phyloP scores from a whole-genome alignment of 129 eudicot species.

The carrot (Daucus carota) region DH1_v3.0 NC_030386.2:37814501-37815000 shows the following conservation, averaged over 20 bases:
- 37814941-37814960: no score
- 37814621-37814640: background rate
- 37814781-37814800: background rate
- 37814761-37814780: background rate
- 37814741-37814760: background rate
- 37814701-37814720: background rate
- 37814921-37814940: no score
- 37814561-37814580: background rate
- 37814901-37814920: background rate
- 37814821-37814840: background rate
- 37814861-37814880: background rate
- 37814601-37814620: constrained; percentile 10
- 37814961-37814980: no score
- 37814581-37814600: background rate
- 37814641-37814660: background rate
- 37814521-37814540: constrained; percentile 17
- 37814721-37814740: background rate
- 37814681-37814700: background rate
- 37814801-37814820: background rate
- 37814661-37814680: background rate
- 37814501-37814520: background rate
- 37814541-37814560: background rate
- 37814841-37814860: background rate
- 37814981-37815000: no score
- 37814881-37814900: background rate